Evolutionary conservation across 495 filamentous ascomycete genomes (phyloP), one percentile per base, ranked within the genome.

Genomic region (Staphylotrichum longicolle): DNA sequence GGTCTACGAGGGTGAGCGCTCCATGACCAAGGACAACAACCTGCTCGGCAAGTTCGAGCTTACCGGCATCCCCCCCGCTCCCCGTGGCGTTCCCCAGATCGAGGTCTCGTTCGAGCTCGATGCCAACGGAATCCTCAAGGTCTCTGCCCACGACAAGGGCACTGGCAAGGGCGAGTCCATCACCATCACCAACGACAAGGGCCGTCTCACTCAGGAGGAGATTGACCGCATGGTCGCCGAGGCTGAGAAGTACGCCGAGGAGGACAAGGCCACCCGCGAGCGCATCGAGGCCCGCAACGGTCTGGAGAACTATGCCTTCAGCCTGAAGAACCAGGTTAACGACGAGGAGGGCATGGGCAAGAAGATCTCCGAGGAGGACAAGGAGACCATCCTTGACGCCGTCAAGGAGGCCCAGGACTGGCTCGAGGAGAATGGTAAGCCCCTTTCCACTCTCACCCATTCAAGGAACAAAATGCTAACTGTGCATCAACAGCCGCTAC

Each of bases 301-400:
- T 63, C 89, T 98, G 63, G 91, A 96, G 85, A 94, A 94, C 84
- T 96, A 96, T 72, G 91, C 90, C 61, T 96, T 96, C 88, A 90
- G 83, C 83, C 80, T 99, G 70, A 98, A 98, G 88, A 97, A 97
- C 87, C 94, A 98, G 83, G 90, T 91, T 78, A 92, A 93, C 74
- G 94, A 99, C 66, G 91, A 97, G 74, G 92, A 96, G 62, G 94
- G 94, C 65, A 88, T 73, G 96, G 61, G 94, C 78, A 91, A 91
- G 76, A 96, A 97, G 88, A 96, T 99, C 73, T 90, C 92, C 55
- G 94, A 96, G 63, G 94, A 98, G 63, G 95, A 99, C 84, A 99
- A 98, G 88, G 92, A 99, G 79, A 86, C 91, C 67, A 89, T 98
- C 68, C 79, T 97, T 66, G 91, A 96, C 59, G 94, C 94, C 64